phyloP scores from a whole-genome alignment of 345 rosid genomes.

The Erodium maritimum region DNA sequence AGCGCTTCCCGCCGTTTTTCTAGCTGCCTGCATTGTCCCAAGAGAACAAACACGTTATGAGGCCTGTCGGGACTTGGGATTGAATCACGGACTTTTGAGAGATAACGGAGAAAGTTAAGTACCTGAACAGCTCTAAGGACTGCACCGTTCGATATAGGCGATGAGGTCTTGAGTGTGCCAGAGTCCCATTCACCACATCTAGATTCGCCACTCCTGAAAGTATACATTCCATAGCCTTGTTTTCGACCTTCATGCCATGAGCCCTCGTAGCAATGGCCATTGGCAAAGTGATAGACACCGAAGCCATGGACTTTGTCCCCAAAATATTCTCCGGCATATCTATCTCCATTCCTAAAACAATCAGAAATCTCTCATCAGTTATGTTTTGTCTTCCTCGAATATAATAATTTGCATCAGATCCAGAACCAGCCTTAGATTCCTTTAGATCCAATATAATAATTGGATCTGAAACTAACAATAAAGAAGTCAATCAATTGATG shows the following conservation, averaged over 20 bases:
- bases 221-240: constrained; percentile 83
- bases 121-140: constrained; percentile 64
- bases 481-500: neutral
- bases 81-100: constrained; percentile 3
- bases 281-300: constrained; percentile 75
- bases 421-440: neutral
- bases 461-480: neutral
- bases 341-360: constrained; percentile 71
- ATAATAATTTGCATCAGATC: neutral
- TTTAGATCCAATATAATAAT: neutral
- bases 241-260: constrained; percentile 96
- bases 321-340: constrained; percentile 82
- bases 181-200: constrained; percentile 76
- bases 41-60: neutral
- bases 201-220: constrained; percentile 49
- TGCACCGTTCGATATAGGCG: constrained; percentile 28
- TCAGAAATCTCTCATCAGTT: constrained; percentile 5
- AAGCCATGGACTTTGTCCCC: constrained; percentile 93
- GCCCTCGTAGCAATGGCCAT: constrained; percentile 88
- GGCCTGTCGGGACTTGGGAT: neutral
- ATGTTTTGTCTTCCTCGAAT: neutral
- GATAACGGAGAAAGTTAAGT: constrained; percentile 5
- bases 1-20: constrained; percentile 65
- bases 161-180: constrained; percentile 42
- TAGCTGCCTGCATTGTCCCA: constrained; percentile 38